These are phyloP conservation scores for Quercus tomentella DNA, from an alignment of 331 rosid species.

Conservation along the genomic window DNA sequence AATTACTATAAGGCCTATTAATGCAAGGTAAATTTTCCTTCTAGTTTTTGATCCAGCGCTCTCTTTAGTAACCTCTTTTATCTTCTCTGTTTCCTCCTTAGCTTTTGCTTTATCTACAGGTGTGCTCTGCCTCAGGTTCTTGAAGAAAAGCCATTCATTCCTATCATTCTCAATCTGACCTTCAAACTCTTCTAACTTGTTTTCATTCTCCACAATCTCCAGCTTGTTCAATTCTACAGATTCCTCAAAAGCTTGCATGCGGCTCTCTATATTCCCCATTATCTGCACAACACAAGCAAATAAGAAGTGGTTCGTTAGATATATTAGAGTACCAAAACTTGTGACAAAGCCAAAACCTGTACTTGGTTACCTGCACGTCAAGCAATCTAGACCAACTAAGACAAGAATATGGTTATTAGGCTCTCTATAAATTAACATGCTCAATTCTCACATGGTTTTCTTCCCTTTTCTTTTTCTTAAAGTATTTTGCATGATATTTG, in stretches of 20 bases:
- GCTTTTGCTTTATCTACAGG: constrained; percentile 54
- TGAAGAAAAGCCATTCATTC: constrained; percentile 83
- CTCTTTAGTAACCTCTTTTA: constrained; percentile 45
- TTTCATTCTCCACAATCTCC: constrained; percentile 57
- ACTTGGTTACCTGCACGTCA: no score
- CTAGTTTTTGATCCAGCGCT: constrained; percentile 72
- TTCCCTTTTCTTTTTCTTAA: neutral
- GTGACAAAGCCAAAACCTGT: no score
- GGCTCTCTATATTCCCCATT: constrained; percentile 64
- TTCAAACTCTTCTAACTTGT: constrained; percentile 48
- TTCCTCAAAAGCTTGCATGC: constrained; percentile 69
- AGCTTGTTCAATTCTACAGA: constrained; percentile 56
- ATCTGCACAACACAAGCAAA: constrained; percentile 53
- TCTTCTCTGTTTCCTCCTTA: constrained; percentile 58
- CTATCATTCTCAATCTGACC: constrained; percentile 64
- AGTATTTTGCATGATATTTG: neutral
- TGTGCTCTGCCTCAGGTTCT: constrained; percentile 56
- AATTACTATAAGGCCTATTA: constrained; percentile 59
- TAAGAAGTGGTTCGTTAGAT: constrained; percentile 9
- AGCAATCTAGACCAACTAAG: no score
- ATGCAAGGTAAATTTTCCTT: constrained; percentile 57
- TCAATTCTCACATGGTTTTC: neutral
- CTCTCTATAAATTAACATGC: no score
- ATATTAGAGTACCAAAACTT: no score
- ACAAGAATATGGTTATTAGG: no score